Evolutionary conservation across 2,329 filamentous ascomycete genomes (phyloP), one percentile per base, ranked within the genome.

Genomic region (Nemania bipapillata): DNA sequence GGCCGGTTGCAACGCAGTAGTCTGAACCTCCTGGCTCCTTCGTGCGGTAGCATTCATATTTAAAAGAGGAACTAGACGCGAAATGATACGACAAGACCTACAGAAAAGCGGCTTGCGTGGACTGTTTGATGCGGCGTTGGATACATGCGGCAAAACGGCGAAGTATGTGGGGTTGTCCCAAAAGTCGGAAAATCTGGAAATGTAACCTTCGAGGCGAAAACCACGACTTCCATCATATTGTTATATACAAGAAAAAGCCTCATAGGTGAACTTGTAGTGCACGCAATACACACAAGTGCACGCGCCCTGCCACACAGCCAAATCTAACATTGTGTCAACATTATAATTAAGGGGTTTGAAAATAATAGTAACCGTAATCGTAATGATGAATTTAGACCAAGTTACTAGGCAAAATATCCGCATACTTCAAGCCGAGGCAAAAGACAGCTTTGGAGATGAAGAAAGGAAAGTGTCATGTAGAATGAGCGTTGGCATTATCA

Each of bases 101-200:
- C 49, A 52, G 49, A 52, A 52, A 52, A 52, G 24, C 26, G 49
- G 49, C n/a, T n/a, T n/a, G n/a, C n/a, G n/a, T n/a, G n/a, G n/a
- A 52, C 49, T 52, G 26, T 28, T 52, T 6, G 49, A 52, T 52
- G 26, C 24, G 22, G 49, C 24, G 49, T 52, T 30, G 11, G 5
- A 26, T 30, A 30, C 49, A 28, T 52, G 49, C 20, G 49, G 28
- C 11, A 30, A 52, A 52, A 52, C 24, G 49, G 28, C n/a, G 47
- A 52, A 52, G 49, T 15, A 11, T 11, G 49, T 52, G 22, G 49
- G 24, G 49, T 3, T 28, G 24, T 52, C 24, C 24, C 24, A 52
- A 30, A 52, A 52, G 49, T 52, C 49, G 22, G 20, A 52, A 52
- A 52, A 52, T 30, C 22, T 12, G 42, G 49, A 52, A 52, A 52